Evolutionary conservation across 2,329 filamentous ascomycete species (phyloP).

Genomic region (Penicillium brasilianum): DNA sequence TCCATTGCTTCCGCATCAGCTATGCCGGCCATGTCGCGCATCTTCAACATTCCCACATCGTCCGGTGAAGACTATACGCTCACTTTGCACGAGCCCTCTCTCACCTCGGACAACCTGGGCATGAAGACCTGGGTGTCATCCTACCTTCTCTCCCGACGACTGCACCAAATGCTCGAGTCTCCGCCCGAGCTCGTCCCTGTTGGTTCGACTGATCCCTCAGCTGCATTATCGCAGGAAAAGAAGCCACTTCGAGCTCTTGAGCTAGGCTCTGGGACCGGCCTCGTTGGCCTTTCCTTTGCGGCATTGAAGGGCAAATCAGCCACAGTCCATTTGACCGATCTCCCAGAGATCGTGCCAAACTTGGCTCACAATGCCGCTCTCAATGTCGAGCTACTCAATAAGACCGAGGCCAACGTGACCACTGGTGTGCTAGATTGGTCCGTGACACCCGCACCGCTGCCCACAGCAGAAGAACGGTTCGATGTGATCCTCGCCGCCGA

Average conservation of each 20-base stretch:
- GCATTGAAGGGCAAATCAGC: conserved; percentile 63
- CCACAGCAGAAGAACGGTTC: conserved; percentile 44
- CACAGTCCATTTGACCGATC: conserved; percentile 76
- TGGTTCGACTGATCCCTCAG: conserved; percentile 25
- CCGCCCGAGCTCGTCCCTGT: conserved; percentile 39
- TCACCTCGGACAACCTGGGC: conserved; percentile 86
- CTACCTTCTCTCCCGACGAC: conserved; percentile 77
- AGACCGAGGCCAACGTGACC: conserved; percentile 61
- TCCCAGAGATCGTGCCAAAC: conserved; percentile 83
- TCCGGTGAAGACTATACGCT: conserved; percentile 62
- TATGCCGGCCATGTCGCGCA: conserved; percentile 67
- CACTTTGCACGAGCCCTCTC: conserved; percentile 79
- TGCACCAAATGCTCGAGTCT: conserved; percentile 54
- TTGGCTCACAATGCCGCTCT: conserved; percentile 72
- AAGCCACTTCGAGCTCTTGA: conserved; percentile 63
- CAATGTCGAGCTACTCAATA: conserved; percentile 64
- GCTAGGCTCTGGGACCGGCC: conserved; percentile 85
- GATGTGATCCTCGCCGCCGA: conserved; percentile 83
- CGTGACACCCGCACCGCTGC: conserved; percentile 35
- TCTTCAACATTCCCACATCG: conserved; percentile 61
- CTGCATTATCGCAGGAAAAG: conserved; percentile 26
- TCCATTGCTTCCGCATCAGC: conserved; percentile 44
- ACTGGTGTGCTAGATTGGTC: conserved; percentile 77
- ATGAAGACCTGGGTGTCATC: conserved; percentile 96
- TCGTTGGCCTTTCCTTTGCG: conserved; percentile 86